Percentiles rank a stretch among this genome's conserved stretches.
These are phyloP conservation scores for Rubroshorea leprosula DNA, from an alignment of 345 rosid genomes.

Conservation along the genomic window DNA sequence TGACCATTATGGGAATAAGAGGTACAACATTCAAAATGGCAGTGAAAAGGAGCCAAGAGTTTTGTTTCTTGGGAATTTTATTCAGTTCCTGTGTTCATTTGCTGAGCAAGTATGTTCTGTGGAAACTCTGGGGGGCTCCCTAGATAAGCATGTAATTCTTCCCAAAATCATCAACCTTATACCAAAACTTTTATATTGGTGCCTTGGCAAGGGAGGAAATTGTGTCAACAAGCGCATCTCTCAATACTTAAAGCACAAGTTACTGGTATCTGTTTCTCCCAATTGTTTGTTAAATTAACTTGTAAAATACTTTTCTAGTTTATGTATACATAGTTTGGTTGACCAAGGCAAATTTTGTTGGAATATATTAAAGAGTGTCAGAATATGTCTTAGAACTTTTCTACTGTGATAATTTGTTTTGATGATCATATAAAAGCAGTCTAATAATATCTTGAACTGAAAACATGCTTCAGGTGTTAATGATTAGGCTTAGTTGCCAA, in stretches of 20 bases:
- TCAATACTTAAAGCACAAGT: slow-evolving; percentile 70
- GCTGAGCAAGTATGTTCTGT: slow-evolving; percentile 35
- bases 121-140: slow-evolving; percentile 28
- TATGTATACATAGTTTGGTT: not conserved
- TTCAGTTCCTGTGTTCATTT: slow-evolving; percentile 70
- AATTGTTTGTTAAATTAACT: not conserved
- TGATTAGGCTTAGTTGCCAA: slow-evolving; percentile 66
- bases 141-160: slow-evolving; percentile 32
- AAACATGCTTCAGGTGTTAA: slow-evolving; percentile 55
- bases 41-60: slow-evolving; percentile 23
- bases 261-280: slow-evolving; percentile 48
- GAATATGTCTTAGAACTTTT: not conserved
- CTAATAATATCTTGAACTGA: slow-evolving; percentile 1
- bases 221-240: slow-evolving; percentile 26
- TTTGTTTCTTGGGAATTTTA: slow-evolving; percentile 54
- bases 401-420: not conserved
- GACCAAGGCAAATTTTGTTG: not conserved
- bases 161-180: slow-evolving; percentile 33
- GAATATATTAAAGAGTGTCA: not conserved
- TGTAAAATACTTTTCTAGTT: not conserved
- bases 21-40: slow-evolving; percentile 11
- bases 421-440: too few species aligned
- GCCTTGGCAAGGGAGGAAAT: slow-evolving; percentile 43
- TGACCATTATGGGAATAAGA: slow-evolving; percentile 20
- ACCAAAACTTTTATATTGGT: slow-evolving; percentile 58